These are phyloP conservation scores for Pittosporum tobira DNA, from an alignment of 129 eudicot genomes.

Conservation along the genomic window DNA sequence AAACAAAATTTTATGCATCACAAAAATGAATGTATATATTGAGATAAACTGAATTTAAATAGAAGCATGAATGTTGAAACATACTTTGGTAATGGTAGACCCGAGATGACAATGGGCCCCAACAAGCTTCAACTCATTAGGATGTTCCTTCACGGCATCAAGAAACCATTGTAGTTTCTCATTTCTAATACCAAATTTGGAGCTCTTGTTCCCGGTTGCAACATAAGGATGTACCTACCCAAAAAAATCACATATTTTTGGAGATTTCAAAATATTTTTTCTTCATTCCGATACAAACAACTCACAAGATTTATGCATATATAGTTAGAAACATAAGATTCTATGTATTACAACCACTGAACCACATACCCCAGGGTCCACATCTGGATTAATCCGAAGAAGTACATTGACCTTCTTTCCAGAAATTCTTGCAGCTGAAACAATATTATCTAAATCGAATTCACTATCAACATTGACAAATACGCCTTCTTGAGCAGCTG, in stretches of 20 bases:
- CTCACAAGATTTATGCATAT: too few species aligned
- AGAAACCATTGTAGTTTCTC: slow-evolving; percentile 97
- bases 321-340: neutral
- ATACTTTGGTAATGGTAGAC: slow-evolving; percentile 96
- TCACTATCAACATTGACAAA: slow-evolving; percentile 86
- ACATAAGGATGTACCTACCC: slow-evolving; percentile 97
- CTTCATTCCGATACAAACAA: neutral
- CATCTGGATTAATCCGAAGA: slow-evolving; percentile 90
- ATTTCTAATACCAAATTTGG: slow-evolving; percentile 93
- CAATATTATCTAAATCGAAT: slow-evolving; percentile 84
- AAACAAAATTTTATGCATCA: too few species aligned
- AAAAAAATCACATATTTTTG: too few species aligned
- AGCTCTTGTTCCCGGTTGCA: slow-evolving; percentile 95
- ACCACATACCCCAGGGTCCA: slow-evolving; percentile 99
- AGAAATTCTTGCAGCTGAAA: slow-evolving; percentile 75
- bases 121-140: slow-evolving; percentile 84
- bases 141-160: slow-evolving; percentile 91
- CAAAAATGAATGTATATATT: too few species aligned
- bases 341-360: neutral
- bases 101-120: slow-evolving; percentile 99
- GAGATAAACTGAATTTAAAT: too few species aligned
- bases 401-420: slow-evolving; percentile 80
- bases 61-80: neutral
- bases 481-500: slow-evolving; percentile 86
- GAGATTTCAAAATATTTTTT: neutral